Base-by-base conservation (phyloP, 2,329 filamentous ascomycete species). In the Ilyonectria robusta region DNA sequence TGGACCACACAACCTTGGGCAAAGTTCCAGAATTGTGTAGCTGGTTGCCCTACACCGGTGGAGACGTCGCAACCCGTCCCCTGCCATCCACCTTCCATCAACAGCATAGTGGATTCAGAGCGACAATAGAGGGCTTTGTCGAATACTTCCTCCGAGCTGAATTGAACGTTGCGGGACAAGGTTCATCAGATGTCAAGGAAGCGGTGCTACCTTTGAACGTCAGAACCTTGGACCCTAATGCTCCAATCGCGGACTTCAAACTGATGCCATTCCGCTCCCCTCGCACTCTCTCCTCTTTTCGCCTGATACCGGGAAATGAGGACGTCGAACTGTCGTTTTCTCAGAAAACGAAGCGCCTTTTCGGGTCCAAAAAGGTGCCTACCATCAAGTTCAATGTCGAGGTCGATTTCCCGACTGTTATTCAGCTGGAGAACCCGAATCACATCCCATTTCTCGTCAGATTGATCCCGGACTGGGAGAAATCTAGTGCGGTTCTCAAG, bases 101-200 rank as follows among this genome's bases (percentile, higher is more conserved):
- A 6, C 19, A 35, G 3, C 4, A 19, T 8, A 7, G 21, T 0
- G 35, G 47, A 9, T 37, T 35, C 21, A 42, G 42, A 15, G 50
- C 44, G 2, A 15, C 19, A 0, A 54, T 23, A 6, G 59, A 65
- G 0, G 70, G 51, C 0, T 72, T 66, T 1, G 35, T 74, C 8
- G 79, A 84, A 50, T 83, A 83, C 47, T 76, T 72, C 11, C 64
- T 84, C 1, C 63, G 78, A 35, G 80, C 80, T 0, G 65, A 69
- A 2, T 40, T 82, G 2, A 57, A n/a, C 5, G 69, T 68, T 44
- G 67, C 59, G 1, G 51, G 33, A 0, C 29, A 57, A 3, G 57
- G 35, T 1, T 26, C 11, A 2, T 48, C 9, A 4, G 53, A 71
- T 9, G 51, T n/a, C 1, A 9, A 51, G 1, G 40, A 65, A 4